phyloP scores from a whole-genome alignment of 306 rosid genomes.

The Medicago ruthenica region DNA sequence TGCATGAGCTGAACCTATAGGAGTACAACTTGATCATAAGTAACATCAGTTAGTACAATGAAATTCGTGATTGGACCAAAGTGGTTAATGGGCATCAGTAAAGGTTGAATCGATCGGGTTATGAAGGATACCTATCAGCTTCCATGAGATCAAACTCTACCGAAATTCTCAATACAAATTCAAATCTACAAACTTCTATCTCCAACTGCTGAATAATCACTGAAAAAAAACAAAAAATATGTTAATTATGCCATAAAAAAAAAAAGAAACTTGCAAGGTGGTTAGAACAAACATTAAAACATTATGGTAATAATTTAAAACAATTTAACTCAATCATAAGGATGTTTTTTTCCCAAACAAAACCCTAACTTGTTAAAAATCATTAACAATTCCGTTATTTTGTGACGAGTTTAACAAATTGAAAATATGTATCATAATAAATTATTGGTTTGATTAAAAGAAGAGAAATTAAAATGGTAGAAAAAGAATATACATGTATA shows the following conservation, averaged over 20 bases:
- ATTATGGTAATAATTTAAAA: not conserved
- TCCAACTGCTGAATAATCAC: conserved; percentile 41
- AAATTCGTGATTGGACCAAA: not conserved
- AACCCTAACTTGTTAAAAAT: conserved; percentile 38
- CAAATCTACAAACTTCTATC: conserved; percentile 33
- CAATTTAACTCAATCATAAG: not conserved
- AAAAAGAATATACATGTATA: too few relatives aligned
- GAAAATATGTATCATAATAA: not conserved
- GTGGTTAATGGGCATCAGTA: too few relatives aligned
- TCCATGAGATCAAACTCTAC: conserved; percentile 47
- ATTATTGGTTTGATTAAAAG: not conserved
- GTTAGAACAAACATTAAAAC: not conserved
- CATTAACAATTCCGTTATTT: not conserved
- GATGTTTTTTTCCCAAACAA: conserved; percentile 18
- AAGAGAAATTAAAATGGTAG: too few relatives aligned
- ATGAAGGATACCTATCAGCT: conserved; percentile 54
- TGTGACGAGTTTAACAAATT: not conserved
- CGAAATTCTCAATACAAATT: not conserved
- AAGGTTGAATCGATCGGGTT: not conserved
- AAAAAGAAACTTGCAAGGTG: not conserved
- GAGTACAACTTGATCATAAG: conserved; percentile 13
- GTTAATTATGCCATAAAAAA: not conserved
- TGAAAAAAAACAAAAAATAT: conserved; percentile 15
- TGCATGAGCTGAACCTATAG: conserved; percentile 1
- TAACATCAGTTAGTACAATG: not conserved